Percentiles rank a stretch among this genome's conserved stretches.
phyloP scores from a whole-genome alignment of 73 alveolate genomes.

The Paramecium primaurelia region DNA sequence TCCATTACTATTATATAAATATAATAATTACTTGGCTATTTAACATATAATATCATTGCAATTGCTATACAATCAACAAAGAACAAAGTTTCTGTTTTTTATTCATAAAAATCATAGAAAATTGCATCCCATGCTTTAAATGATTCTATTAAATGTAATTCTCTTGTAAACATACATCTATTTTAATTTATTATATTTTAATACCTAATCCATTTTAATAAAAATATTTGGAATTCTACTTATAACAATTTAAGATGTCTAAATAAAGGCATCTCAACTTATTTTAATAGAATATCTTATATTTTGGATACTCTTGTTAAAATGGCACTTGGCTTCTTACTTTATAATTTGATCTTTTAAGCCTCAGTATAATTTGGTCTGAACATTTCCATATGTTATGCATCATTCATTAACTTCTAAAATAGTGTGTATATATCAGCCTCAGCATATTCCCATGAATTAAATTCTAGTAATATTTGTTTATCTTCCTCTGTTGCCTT shows the following conservation, averaged over 20 bases:
- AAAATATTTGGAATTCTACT: conserved; percentile 56
- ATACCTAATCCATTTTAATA: conserved; percentile 59
- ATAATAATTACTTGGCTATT: not conserved
- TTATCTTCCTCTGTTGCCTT: conserved; percentile 41
- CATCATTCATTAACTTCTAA: conserved; percentile 50
- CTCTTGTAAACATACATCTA: conserved; percentile 64
- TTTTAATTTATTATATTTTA: not conserved
- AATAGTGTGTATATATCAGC: conserved; percentile 51
- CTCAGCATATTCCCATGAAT: conserved; percentile 60
- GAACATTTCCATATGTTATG: conserved; percentile 63
- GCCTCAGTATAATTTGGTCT: conserved; percentile 59
- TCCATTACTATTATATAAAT: conserved; percentile 36
- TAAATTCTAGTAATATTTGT: not conserved
- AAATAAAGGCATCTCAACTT: conserved; percentile 54
- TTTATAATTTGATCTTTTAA: conserved; percentile 39
- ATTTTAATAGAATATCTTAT: conserved; percentile 38
- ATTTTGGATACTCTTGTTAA: conserved; percentile 50
- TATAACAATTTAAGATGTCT: conserved; percentile 52
- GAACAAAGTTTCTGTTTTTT: conserved; percentile 18
- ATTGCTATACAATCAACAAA: conserved; percentile 50
- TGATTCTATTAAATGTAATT: conserved; percentile 52
- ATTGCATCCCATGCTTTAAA: conserved; percentile 60
- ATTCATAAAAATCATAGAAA: conserved; percentile 23
- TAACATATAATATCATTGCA: conserved; percentile 57
- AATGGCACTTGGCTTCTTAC: conserved; percentile 57